Evolutionary conservation across 257 asterid species (phyloP), one percentile per base, ranked within the genome.

Genomic region (Jasminum sambac): DNA sequence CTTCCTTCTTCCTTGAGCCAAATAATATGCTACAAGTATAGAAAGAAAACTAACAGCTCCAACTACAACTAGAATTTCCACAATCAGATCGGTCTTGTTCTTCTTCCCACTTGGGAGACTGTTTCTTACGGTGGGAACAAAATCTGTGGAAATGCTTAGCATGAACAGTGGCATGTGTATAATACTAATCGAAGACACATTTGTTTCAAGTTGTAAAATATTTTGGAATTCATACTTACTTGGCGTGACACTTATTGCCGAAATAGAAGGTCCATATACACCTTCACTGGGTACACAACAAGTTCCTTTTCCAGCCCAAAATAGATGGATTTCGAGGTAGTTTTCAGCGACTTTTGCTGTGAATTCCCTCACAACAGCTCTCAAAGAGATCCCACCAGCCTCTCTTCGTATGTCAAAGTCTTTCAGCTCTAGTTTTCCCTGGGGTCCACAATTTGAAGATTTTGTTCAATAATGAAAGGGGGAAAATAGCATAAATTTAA

Each of bases 251-350:
- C 96, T 92, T 74, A 92, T 82, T 3, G 93, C 97, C 48, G 96
- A 84, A 72, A 90, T 83, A 13, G 84, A 69, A 66, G 96, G 96
- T 66, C 98, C 98, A 69, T 88, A 90, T 62, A 76, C 64, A 65
- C 91, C 89, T 58, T 69, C 95, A 37, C 5, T 3, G 72, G 98
- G 97, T 19, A 89, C 91, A 82, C 97, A 88, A 68, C 95, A 90
- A 66, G 98, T 88, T 72, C 98, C 98, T 81, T 85, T 91, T 48
- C 96, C 98, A 48, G 96, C 94, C 97, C 98, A 92, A 68, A 88
- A 85, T 37, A 92, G 82, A 83, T 92, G 98, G 62, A 92, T 80
- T 71, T 92, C 97, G 11, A 92, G 82, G 74, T 87, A 77, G 76
- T 92, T 92, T 66, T 85, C 90, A 50, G 85, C 68, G 50, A 92